Base-by-base conservation (phyloP, 164 flowering plant species). In the Piper longum region DNA sequence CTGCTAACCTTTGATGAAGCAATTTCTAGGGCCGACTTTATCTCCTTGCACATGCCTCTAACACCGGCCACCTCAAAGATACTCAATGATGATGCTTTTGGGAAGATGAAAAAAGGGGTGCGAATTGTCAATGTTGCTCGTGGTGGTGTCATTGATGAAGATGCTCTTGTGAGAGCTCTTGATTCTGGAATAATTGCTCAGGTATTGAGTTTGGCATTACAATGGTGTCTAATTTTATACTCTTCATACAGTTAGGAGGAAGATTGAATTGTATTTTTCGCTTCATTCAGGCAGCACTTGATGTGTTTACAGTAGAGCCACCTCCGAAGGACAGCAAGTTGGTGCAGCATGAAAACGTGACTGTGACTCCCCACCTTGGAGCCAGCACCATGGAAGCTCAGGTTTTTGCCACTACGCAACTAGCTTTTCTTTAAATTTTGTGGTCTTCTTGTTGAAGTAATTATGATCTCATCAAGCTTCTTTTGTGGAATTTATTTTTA, bases 341-440 rank as follows among this genome's bases (percentile, higher is more conserved):
- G 72, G 73, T 84, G 39, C 77, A 63, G 65, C 96, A 88, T 76
- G 89, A 84, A 72, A 80, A 67, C 54, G 91, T 88, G 8, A 86
- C 86, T 36, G 89, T 70, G 40, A 88, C 96, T 62, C 96, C 96
- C 11, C 96, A 88, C 80, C 87, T 88, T 62, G 96, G 96, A 57
- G 96, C 96, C 43, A 88, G 91, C 62, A 88, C 91, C 6, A 77
- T 70, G 76, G 95, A 88, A 77, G 95, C 95, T 45, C 95, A 88
- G 36, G 36, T 26, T 26, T 26, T 26, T 26, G 36, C 36, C 36
- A 26, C 36, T 26, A 26, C 36, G 36, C 36, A 26, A 26, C 36
- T 26, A 26, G 36, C 2, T 2, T 26, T 26, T 26, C 36, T 26
- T 26, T 26, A 26, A 26, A 26, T 26, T 26, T 26, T 26, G 1